Conservation (phyloP, 352 stramenopile genomes). For the Globisporangium barbulae region DNA sequence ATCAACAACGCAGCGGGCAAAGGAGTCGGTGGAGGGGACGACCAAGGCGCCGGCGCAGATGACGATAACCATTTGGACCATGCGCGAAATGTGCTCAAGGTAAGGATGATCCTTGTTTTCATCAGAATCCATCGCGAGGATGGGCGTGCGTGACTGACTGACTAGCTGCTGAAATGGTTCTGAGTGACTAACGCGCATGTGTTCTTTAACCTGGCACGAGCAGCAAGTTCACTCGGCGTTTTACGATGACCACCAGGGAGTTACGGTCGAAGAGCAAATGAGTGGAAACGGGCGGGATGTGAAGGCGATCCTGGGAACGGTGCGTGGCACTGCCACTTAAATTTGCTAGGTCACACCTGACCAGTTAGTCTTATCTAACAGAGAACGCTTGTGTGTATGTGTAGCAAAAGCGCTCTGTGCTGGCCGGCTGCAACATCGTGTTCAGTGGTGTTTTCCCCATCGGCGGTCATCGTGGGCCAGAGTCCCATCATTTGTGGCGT, state of each 20-base stretch:
- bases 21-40: slow-evolving; percentile 38
- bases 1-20: slow-evolving; percentile 82
- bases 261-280: slow-evolving; percentile 69
- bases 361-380: neutral
- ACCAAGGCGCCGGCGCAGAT: slow-evolving; percentile 21
- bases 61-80: slow-evolving; percentile 57
- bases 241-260: slow-evolving; percentile 50
- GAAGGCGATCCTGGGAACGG: slow-evolving; percentile 62
- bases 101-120: slow-evolving; percentile 15
- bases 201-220: neutral
- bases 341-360: neutral
- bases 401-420: slow-evolving; percentile 68
- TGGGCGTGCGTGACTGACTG: neutral
- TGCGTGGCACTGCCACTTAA: slow-evolving; percentile 17
- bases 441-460: slow-evolving; percentile 84
- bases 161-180: neutral
- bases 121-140: neutral
- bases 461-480: slow-evolving; percentile 41
- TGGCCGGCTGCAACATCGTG: slow-evolving; percentile 63
- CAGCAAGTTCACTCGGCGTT: slow-evolving; percentile 62
- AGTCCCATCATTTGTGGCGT: slow-evolving; percentile 77
- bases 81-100: slow-evolving; percentile 55
- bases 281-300: slow-evolving; percentile 60
- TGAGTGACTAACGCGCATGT: neutral
- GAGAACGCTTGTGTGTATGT: slow-evolving; percentile 4